These are phyloP conservation scores for Furcasterigmium furcatum DNA, from an alignment of 2,329 filamentous ascomycete species.

Conservation along the genomic window DNA sequence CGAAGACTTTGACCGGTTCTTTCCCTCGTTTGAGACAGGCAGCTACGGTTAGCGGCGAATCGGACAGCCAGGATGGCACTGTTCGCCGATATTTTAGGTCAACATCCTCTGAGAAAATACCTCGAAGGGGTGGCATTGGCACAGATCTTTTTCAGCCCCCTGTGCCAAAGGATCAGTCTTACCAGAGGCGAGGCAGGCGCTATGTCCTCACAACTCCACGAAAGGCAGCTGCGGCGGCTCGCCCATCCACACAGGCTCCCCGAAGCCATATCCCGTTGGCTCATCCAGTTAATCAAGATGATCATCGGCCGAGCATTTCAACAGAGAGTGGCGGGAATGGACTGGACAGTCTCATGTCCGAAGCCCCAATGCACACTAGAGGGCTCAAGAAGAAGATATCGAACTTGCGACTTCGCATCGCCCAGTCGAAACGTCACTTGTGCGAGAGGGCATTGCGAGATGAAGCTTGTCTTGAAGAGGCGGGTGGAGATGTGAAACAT, in stretches of 20 bases:
- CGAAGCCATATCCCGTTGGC: slow-evolving; percentile 6
- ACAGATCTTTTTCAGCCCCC: background rate
- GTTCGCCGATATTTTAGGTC: background rate
- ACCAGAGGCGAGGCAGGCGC: slow-evolving; percentile 5
- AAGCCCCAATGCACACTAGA: slow-evolving; percentile 2
- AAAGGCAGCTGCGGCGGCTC: background rate
- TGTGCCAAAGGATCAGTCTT: background rate
- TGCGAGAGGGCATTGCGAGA: background rate
- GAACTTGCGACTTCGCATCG: slow-evolving; percentile 9
- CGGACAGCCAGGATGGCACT: background rate
- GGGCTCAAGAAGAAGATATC: slow-evolving; percentile 12
- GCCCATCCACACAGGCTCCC: no score
- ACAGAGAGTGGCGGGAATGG: slow-evolving; percentile 7
- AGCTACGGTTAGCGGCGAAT: no score
- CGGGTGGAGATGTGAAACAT: background rate
- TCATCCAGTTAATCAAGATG: slow-evolving; percentile 6
- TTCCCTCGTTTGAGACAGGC: no score
- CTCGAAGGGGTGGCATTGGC: background rate
- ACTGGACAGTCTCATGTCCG: slow-evolving; percentile 7
- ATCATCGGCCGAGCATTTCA: slow-evolving; percentile 5
- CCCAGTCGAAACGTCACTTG: slow-evolving; percentile 8
- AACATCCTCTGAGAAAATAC: no score
- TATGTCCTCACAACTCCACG: background rate
- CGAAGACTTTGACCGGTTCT: no score
- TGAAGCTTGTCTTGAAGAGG: background rate